A percentile compares a stretch with the other conserved stretches of the same genome.
phyloP scores from a whole-genome alignment of 352 stramenopile species.

The Phytophthora colocasiae region DNA sequence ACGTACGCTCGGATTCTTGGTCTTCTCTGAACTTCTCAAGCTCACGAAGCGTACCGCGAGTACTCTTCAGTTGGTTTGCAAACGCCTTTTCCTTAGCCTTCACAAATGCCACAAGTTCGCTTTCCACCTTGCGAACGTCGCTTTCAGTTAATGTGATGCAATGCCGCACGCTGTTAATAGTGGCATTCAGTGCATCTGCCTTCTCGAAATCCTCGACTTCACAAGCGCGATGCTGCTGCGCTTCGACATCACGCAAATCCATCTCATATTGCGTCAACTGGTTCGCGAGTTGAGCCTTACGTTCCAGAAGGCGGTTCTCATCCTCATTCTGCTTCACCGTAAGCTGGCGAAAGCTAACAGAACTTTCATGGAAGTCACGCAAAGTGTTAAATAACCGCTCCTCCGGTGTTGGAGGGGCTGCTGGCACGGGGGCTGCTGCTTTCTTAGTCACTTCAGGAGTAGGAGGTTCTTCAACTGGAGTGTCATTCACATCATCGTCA shows the following conservation, averaged over 20 bases:
- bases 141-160: slow-evolving; percentile 84
- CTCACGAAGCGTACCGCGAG: slow-evolving; percentile 71
- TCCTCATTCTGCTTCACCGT: slow-evolving; percentile 78
- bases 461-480: slow-evolving; percentile 16
- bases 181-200: slow-evolving; percentile 80
- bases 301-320: slow-evolving; percentile 74
- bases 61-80: slow-evolving; percentile 77
- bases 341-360: slow-evolving; percentile 68
- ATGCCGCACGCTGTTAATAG: slow-evolving; percentile 84
- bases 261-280: slow-evolving; percentile 85
- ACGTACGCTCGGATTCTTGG: slow-evolving; percentile 59
- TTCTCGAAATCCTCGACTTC: slow-evolving; percentile 89
- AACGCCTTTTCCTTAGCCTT: slow-evolving; percentile 86
- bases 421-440: slow-evolving; percentile 25
- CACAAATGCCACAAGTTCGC: slow-evolving; percentile 67
- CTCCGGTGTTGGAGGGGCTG: slow-evolving; percentile 57
- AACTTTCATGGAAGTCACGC: slow-evolving; percentile 78
- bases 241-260: slow-evolving; percentile 81
- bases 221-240: slow-evolving; percentile 79
- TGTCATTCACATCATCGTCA: slow-evolving; percentile 25
- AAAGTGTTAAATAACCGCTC: slow-evolving; percentile 73
- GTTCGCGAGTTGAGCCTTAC: slow-evolving; percentile 64
- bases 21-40: slow-evolving; percentile 83
- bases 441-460: slow-evolving; percentile 37
- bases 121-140: slow-evolving; percentile 81